Evolutionary conservation across 352 stramenopile species (phyloP), one percentile per base, ranked within the genome.

Genomic region (Phytophthora vignae): DNA sequence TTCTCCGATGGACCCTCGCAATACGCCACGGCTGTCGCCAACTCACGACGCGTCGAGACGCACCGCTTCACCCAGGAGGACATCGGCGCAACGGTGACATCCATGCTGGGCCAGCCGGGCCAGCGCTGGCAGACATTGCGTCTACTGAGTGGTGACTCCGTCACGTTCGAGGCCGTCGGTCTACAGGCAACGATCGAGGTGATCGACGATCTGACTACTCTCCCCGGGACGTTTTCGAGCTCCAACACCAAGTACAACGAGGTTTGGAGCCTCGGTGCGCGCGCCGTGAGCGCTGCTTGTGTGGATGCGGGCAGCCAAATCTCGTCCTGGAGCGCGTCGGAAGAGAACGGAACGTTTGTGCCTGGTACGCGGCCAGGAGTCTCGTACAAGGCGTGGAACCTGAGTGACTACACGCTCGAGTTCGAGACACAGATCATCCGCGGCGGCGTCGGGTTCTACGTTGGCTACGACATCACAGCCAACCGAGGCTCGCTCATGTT

Each of bases 331-430:
- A 68, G 50, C 4, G 62, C 60, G 50, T 56, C 64, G 8, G 64
- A 69, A 12, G 73, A 77, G 56, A 79, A 79, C 55, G 73, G 73
- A 15, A 72, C 69, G 0, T 79, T 77, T n/a, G 73, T 79, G 8
- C 69, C 73, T 36, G 69, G 64, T 5, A 66, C 63, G 9, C 73
- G 73, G 10, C 71, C 69, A 1, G 73, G 68, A 19, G 62, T 79
- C 46, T 77, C 69, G 25, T 79, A 76, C 33, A 57, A 48, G 3
- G 67, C 73, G 33, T 77, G 69, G 69, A 79, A 79, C 64, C 22
- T 79, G 49, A 79, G 46, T 10, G 54, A 76, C 64, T 48, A 79
- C 60, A 48, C 57, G 27, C 67, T 74, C 42, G 60, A 74, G 38
- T 74, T 67, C 60, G 54, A 74, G 55, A 38, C 50, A 11, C 64